Percentiles rank a stretch among this genome's conserved stretches.
These are phyloP conservation scores for Tranzscheliella williamsii DNA, from an alignment of 1,284 basidiomycete genomes.

Conservation along the genomic window DNA sequence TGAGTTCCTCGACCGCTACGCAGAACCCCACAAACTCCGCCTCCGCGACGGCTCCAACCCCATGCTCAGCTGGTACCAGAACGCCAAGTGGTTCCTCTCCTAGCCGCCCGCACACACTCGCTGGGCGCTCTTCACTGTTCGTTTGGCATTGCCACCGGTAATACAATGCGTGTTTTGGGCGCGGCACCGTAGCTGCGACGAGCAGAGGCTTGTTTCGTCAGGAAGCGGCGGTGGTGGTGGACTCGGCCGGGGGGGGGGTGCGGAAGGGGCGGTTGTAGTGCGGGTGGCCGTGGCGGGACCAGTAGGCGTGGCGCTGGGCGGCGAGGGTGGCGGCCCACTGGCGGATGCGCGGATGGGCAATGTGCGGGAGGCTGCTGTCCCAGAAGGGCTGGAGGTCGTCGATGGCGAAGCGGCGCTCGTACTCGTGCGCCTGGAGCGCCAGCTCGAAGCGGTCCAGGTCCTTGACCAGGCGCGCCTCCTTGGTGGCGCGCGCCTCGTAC, in stretches of 20 bases:
- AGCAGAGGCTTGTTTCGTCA: no score
- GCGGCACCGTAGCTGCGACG: no score
- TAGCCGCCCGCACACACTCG: constrained; percentile 15
- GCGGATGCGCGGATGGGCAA: constrained; percentile 39
- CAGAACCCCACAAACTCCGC: constrained; percentile 70
- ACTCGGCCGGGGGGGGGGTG: no score
- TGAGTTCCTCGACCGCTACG: constrained; percentile 81
- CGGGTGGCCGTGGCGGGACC: no score
- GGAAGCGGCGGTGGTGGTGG: no score
- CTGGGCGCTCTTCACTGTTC: no score
- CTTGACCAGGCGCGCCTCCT: constrained; percentile 90
- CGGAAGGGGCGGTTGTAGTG: no score
- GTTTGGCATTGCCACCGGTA: no score
- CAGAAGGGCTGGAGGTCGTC: constrained; percentile 58
- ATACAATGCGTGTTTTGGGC: no score
- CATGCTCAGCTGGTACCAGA: constrained; percentile 81
- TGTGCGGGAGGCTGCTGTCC: constrained; percentile 31
- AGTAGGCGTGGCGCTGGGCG: constrained; percentile 36
- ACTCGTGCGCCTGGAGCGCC: constrained; percentile 70
- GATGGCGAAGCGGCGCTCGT: constrained; percentile 48
- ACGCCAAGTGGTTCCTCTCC: constrained; percentile 70
- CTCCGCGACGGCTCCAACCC: constrained; percentile 82
- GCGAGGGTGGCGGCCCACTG: constrained; percentile 41
- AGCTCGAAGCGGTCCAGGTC: constrained; percentile 94
- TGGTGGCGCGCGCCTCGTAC: constrained; percentile 80